Evolutionary conservation across 805 yeast species (phyloP), one percentile per base, ranked within the genome.

Genomic region (Candida easanensis): DNA sequence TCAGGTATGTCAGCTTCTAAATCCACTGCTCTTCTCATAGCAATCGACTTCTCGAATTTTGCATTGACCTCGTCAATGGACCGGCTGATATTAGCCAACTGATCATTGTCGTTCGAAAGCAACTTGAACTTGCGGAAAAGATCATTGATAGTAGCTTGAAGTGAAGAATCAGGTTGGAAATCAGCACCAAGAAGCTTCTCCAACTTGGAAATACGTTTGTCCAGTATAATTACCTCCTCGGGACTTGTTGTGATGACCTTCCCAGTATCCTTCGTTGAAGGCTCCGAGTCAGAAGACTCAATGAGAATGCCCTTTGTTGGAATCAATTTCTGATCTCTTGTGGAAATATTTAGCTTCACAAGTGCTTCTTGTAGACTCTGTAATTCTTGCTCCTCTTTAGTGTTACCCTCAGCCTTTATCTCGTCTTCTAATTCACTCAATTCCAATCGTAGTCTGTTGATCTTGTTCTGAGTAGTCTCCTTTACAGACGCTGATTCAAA

Each of bases 391-490:
- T 36, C 42, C 17, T 42, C 46, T 13, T 51, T 50, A 3, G 36
- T 13, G 16, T 42, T 28, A 8, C 48, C 52, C 17, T 46, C 46
- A 7, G 22, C 27, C 2, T 45, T 37, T 9, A 54, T 42, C 16
- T 49, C 56, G 5, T 51, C 42, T 36, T 60, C 52, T 2, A 71
- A 44, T 42, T 69, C 74, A n/a, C 58, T 58, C 33, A 74, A 45
- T 44, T 74, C 79, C 11, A 58, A 51, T 5, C 60, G 50, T 22
- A 73, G 65, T 33, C 77, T 47, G 7, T 60, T 60, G 27, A 74
- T 39, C 45, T 61, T 66, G 54, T 70, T 72, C 26, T 57, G 67
- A 17, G 52, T 49, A 0, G 74, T 65, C 48, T 74, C 78, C 20
- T 53, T 58, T 11, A 58, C 57, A 45, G 39, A 50, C 42, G 32